Base-by-base conservation (phyloP, 371 early-diverging fungal species). In the Mucor mucedo region DNA sequence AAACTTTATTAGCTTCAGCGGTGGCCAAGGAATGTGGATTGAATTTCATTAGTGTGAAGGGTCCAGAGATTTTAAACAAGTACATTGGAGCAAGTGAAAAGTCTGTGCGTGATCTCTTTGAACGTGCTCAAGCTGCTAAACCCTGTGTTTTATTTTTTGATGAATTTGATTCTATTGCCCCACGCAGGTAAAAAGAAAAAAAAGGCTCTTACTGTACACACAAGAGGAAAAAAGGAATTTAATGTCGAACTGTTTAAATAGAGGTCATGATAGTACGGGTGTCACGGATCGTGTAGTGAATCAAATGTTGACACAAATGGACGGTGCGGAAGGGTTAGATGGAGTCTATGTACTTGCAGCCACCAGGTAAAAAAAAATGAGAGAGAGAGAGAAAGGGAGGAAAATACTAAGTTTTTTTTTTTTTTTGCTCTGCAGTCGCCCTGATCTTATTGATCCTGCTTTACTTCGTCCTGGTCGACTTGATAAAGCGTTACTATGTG, bases 391-490 rank as follows among this genome's bases (percentile, higher is more conserved):
- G 35, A 42, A n/a, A 21, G 21, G 21, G 21, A 21, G 21, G 21
- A 21, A 21, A 21, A 21, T 21, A 21, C 21, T 21, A 21, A 21
- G 21, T 21, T 21, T 21, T 0, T 21, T 21, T 21, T 21, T 0
- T 21, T 21, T 21, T 21, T 21, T 21, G 21, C 21, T 11, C n/a
- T 42, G 6, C 44, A 99, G 99, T 80, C 93, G 97, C n/a, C 98
- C 99, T 35, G 99, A 99, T 70, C 87, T 98, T n/a, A 90, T 99
- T 58, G 99, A 99, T 78, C 93, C 96, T 30, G 99, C 99, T 0
- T 84, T 99, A 63, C 84, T 96, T 44, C 91, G 99, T 33, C 99
- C 99, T 32, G 99, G 99, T 38, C 93, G 99, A 65, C 93, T 99
- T 59, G 99, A 99, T 79, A 96, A 98, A 76, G 89, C 92, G 6